phyloP scores from a whole-genome alignment of 2,329 filamentous ascomycete species.

The Aspergillus chevalieri region DNA sequence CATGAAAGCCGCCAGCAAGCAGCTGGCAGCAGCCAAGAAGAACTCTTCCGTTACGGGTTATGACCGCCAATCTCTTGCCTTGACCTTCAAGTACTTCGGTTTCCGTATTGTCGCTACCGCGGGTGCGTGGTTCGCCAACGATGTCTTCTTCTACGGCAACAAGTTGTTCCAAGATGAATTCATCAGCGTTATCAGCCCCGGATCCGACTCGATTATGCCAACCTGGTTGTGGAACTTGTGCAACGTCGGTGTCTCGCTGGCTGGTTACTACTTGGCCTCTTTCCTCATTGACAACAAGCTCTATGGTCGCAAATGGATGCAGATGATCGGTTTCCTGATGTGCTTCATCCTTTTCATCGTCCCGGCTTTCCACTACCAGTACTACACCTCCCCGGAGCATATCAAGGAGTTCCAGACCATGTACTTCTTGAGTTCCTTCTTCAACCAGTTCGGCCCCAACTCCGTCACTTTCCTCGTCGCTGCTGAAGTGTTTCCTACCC shows the following conservation, averaged over 20 bases:
- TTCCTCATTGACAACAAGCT: slow-evolving; percentile 93
- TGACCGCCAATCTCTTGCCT: slow-evolving; percentile 72
- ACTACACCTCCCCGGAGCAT: slow-evolving; percentile 66
- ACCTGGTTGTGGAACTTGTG: slow-evolving; percentile 88
- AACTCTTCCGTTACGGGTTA: slow-evolving; percentile 85
- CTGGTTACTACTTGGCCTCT: slow-evolving; percentile 84
- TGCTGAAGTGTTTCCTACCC: slow-evolving; percentile 92
- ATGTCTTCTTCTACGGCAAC: slow-evolving; percentile 99
- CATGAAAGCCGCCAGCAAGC: slow-evolving; percentile 82
- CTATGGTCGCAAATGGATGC: slow-evolving; percentile 94
- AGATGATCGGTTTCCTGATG: slow-evolving; percentile 87
- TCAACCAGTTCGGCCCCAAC: slow-evolving; percentile 98
- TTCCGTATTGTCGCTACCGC: slow-evolving; percentile 80
- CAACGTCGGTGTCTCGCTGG: slow-evolving; percentile 80
- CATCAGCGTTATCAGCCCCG: slow-evolving; percentile 70
- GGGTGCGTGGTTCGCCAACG: slow-evolving; percentile 89
- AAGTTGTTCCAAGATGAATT: slow-evolving; percentile 94
- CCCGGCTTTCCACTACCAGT: slow-evolving; percentile 79
- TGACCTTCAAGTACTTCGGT: slow-evolving; percentile 77
- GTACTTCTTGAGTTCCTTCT: slow-evolving; percentile 97
- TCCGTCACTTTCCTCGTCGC: slow-evolving; percentile 93
- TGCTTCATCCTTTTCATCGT: slow-evolving; percentile 91
- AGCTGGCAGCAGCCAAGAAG: slow-evolving; percentile 76
- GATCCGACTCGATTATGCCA: slow-evolving; percentile 68
- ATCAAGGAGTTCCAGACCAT: slow-evolving; percentile 93